Conservation (phyloP, 1,284 basidiomycete species). For the Termitomyces sp. region DNA sequence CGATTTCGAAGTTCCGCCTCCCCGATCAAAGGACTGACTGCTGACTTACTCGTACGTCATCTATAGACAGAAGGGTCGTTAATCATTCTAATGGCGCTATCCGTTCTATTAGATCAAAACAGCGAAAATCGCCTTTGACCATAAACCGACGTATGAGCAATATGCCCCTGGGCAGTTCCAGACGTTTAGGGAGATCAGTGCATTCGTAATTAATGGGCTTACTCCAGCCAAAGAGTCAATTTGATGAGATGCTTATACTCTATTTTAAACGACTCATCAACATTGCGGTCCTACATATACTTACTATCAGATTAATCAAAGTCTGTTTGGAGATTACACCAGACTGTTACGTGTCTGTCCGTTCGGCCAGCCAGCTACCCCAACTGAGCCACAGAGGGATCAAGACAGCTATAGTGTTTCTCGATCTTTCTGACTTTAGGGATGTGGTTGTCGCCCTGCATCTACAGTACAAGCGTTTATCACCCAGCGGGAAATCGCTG, state of each 20-base stretch:
- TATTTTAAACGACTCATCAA: neutral
- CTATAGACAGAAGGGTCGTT: neutral
- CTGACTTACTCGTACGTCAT: conserved; percentile 68
- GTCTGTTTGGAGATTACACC: too few relatives aligned
- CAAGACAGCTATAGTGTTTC: neutral
- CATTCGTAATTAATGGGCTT: neutral
- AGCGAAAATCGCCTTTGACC: neutral
- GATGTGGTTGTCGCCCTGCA: conserved; percentile 39
- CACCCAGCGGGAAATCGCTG: neutral
- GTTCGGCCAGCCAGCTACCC: neutral
- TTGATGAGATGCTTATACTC: neutral
- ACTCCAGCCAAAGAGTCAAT: neutral
- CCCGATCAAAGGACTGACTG: conserved; percentile 76
- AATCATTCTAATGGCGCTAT: neutral
- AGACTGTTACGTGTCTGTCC: neutral
- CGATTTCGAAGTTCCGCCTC: conserved; percentile 73
- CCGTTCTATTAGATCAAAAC: neutral
- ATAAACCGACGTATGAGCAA: neutral
- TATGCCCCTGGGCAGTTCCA: neutral
- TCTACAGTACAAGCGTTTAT: neutral
- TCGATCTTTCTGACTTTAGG: neutral
- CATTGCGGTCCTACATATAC: too few relatives aligned
- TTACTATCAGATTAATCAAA: too few relatives aligned
- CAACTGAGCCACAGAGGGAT: neutral
- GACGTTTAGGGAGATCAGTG: neutral